Conservation (phyloP, 2,329 filamentous ascomycete genomes). For the Hypoxylon sp. region DNA sequence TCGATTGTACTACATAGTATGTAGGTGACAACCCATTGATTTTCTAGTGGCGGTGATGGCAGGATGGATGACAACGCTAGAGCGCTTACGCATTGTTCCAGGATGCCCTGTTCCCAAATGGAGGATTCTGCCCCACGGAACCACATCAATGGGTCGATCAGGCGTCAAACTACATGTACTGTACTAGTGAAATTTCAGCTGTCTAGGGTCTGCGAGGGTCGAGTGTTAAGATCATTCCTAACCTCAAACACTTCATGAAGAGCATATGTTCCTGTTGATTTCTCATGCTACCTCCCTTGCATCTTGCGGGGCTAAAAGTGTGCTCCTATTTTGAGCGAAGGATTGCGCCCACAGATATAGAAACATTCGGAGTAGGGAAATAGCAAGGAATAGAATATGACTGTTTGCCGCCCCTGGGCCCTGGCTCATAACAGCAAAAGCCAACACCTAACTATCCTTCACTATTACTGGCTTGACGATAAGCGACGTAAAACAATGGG, state of each 20-base stretch:
- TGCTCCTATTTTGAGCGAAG: conserved; percentile 6
- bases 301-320: background rate
- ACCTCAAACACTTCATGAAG: background rate
- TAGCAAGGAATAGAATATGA: conserved; percentile 20
- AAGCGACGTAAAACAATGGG: conserved; percentile 1
- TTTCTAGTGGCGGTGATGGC: conserved; percentile 19
- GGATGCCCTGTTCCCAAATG: conserved; percentile 7
- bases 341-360: conserved; percentile 14
- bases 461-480: background rate
- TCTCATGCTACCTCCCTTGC: conserved; percentile 11
- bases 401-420: conserved; percentile 10
- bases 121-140: conserved; percentile 24
- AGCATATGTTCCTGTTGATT: background rate
- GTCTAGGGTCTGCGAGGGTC: too few species aligned
- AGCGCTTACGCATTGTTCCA: conserved; percentile 11
- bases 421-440: conserved; percentile 18
- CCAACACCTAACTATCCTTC: too few species aligned
- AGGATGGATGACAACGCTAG: conserved; percentile 18
- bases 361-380: conserved; percentile 14
- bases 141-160: conserved; percentile 21
- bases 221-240: too few species aligned
- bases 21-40: too few species aligned
- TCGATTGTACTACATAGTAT: too few species aligned
- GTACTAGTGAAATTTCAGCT: too few species aligned
- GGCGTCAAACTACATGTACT: background rate